Percentiles rank a stretch among this genome's conserved stretches.
phyloP scores from a whole-genome alignment of 345 rosid species.

The Acer saccharum region DNA sequence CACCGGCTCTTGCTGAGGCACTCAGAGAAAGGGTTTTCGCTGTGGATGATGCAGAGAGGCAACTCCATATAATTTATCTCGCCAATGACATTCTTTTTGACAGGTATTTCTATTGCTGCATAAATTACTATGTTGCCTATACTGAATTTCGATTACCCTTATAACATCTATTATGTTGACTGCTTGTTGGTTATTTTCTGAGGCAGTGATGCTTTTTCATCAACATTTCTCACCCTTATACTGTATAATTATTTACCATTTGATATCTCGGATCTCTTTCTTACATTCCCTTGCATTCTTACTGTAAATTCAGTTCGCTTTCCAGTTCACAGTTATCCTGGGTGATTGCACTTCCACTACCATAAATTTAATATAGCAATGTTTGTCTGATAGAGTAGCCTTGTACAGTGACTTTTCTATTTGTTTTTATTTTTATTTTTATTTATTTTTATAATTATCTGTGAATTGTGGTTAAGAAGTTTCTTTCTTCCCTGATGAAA shows the following conservation, averaged over 20 bases:
- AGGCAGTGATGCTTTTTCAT: not conserved
- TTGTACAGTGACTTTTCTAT: not conserved
- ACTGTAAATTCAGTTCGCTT: not conserved
- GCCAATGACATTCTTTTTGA: conserved; percentile 98
- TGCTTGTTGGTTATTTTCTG: not conserved
- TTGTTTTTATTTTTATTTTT: no score
- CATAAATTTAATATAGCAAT: not conserved
- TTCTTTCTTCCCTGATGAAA: no score
- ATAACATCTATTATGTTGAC: not conserved
- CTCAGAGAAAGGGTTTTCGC: conserved; percentile 81
- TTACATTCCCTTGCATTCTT: not conserved
- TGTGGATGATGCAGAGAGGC: conserved; percentile 93
- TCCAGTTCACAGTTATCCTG: no score
- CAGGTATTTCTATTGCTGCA: conserved; percentile 50
- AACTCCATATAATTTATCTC: conserved; percentile 86
- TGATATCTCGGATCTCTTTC: not conserved
- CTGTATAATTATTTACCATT: not conserved
- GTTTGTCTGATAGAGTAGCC: no score
- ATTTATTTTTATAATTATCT: no score
- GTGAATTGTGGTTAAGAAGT: no score
- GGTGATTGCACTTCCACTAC: not conserved
- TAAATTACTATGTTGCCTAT: not conserved
- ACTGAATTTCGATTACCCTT: not conserved
- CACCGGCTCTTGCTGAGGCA: conserved; percentile 90
- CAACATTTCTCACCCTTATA: not conserved